Base-by-base conservation (phyloP, 2,329 filamentous ascomycete species). In the Corynespora cassiicola region DNA sequence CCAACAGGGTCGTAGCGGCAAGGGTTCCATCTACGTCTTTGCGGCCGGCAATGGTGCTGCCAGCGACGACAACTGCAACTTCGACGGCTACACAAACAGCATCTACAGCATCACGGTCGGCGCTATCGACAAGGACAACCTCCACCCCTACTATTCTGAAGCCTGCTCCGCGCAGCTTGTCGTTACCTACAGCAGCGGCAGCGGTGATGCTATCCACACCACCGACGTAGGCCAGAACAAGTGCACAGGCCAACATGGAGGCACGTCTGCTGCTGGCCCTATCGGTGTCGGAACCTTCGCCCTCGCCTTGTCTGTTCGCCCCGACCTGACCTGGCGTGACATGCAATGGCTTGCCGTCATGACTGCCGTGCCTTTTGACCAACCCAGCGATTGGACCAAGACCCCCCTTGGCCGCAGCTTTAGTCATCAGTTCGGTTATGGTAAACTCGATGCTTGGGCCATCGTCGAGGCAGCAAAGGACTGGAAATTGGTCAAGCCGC, bases 101-200 rank as follows among this genome's bases (percentile, higher is more conserved):
- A 99, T 99, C 57, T 99, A 97, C 77, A 96, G 90, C 66, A 94
- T 99, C 56, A 96, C 91, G 0, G 90, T 99, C 12, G 94, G 94
- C 23, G 92, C 92, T 21, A 86, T 99, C 47, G 91, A 96, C 65
- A 80, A 89, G 42, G 84, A 87, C 52, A 91, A 92, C 24, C 71
- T 81, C n/a, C 92, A 97, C 63, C 91, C 94, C 0, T 94, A 92
- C 67, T 99, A 99, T 69, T 96, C 92, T 0, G 94, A 99, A 69
- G 86, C 89, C 47, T 99, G 94, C 73, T 96, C 92, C 3, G 94
- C 94, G 15, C 89, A 96, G 65, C 76, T 99, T 30, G 91, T 96
- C 3, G 94, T 99, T 7, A 95, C 94, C 0, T 99, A 97, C 69
- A 96, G 91, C 63, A 96, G 90, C 69, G 94, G 94, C 40, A 84